These are phyloP conservation scores for Phlyctochytrium arcticum DNA, from an alignment of 192 early-diverging fungal species.

Conservation along the genomic window DNA sequence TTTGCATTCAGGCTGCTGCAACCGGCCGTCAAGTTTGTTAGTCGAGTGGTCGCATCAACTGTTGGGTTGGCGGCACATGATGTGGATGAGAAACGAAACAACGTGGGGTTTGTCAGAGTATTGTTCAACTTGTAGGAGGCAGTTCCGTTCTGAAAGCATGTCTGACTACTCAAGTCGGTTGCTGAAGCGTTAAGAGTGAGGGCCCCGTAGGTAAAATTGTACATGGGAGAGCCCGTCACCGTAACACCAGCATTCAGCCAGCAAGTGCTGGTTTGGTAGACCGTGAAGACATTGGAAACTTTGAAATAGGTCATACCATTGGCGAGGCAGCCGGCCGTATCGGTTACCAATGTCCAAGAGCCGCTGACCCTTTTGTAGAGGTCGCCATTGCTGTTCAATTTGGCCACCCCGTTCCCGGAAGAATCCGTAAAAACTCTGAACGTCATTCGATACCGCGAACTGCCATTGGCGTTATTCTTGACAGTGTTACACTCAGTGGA, in stretches of 20 bases:
- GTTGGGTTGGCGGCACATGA: conserved; percentile 1
- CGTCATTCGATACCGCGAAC: background rate
- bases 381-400: background rate
- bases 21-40: background rate
- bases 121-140: background rate
- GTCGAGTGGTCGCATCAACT: background rate
- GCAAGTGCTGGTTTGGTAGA: background rate
- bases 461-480: background rate
- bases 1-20: conserved; percentile 1
- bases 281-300: background rate
- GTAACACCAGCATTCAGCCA: background rate
- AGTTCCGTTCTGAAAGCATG: background rate
- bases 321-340: conserved; percentile 3
- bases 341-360: background rate
- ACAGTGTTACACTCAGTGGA: background rate
- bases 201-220: background rate
- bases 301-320: background rate
- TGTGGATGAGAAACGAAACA: background rate
- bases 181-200: background rate
- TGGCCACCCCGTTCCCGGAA: background rate
- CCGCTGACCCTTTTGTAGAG: background rate
- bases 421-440: conserved; percentile 2
- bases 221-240: background rate
- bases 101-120: background rate
- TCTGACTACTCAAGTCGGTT: background rate